These are phyloP conservation scores for Danielia oregonensis DNA, from an alignment of 805 yeast species.

Conservation along the genomic window DNA sequence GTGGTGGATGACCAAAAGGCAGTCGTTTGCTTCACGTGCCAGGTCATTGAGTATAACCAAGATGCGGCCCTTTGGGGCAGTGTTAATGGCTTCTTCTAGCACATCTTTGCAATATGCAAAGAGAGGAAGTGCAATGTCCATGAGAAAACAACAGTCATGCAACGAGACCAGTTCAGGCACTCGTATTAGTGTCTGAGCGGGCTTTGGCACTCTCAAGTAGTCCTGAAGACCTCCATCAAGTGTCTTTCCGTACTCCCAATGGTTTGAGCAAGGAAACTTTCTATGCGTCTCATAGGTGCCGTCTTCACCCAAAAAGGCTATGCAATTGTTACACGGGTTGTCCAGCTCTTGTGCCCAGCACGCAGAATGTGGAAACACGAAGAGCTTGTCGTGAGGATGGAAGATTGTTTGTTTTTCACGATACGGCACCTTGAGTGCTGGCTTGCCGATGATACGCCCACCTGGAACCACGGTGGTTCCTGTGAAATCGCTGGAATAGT, in stretches of 20 bases:
- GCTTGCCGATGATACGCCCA: constrained; percentile 28
- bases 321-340: constrained; percentile 19
- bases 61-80: constrained; percentile 12
- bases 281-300: constrained; percentile 11
- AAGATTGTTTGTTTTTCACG: neutral
- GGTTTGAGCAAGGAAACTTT: constrained; percentile 19
- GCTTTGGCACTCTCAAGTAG: constrained; percentile 23
- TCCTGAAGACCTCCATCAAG: constrained; percentile 42
- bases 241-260: constrained; percentile 28
- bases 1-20: constrained; percentile 30
- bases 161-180: constrained; percentile 29
- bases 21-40: constrained; percentile 33
- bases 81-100: constrained; percentile 3
- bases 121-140: constrained; percentile 35
- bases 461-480: constrained; percentile 29
- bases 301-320: constrained; percentile 3
- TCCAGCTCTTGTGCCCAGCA: constrained; percentile 24
- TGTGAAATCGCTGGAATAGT: constrained; percentile 9
- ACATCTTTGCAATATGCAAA: constrained; percentile 24
- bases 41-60: constrained; percentile 29
- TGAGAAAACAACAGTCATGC: constrained; percentile 34
- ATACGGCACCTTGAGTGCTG: constrained; percentile 15
- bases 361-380: constrained; percentile 33
- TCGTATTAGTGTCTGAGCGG: constrained; percentile 22
- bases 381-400: constrained; percentile 8